Evolutionary conservation across 176 grass and related monocot species (phyloP), one percentile per base, ranked within the genome.

Genomic region (Oryza longistaminata): DNA sequence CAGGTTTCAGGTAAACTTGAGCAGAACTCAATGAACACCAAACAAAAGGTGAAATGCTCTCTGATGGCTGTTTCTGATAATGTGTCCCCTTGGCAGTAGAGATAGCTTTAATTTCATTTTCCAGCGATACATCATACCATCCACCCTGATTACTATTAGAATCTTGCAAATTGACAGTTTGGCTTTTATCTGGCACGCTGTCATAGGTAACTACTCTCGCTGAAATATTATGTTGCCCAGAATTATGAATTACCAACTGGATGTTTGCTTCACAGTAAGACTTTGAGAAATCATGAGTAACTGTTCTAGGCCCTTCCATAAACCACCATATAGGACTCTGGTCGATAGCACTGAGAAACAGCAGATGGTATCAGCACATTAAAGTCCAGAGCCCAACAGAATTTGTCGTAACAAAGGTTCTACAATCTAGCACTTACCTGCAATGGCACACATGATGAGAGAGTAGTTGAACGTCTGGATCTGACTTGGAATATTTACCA

Each of bases 81-180:
- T 70, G 89, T 70, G 82, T 53, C 73, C 85, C 81, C 68, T 89
- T 85, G 6, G 87, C 69, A 61, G 73, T 92, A 46, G 96, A 73
- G 39, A 94, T 85, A 26, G 79, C 35, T 60, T 87, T 96, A 31
- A 91, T 86, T 49, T 94, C 96, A 89, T 89, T 94, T 81, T 87
- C 91, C 83, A 92, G 50, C 2, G 96, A 99, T 73, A 94, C 75
- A 83, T 96, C 93, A 70, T 90, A 74, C 96, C 96, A 99, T 80
- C 93, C 93, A 82, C 87, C 83, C 82, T 85, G 89, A 46, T 77
- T 79, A 75, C 75, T 83, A 75, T 81, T 66, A 74, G 80, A 88
- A 86, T 92, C 86, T 87, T 66, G 78, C 26, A 66, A 73, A 87
- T 90, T 71, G 58, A 35, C 83, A 16, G 53, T 61, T 64, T 87